Evolutionary conservation across 148 eudicot genomes (phyloP), one percentile per base, ranked within the genome.

Genomic region (Vaccinium vitisidaea): DNA sequence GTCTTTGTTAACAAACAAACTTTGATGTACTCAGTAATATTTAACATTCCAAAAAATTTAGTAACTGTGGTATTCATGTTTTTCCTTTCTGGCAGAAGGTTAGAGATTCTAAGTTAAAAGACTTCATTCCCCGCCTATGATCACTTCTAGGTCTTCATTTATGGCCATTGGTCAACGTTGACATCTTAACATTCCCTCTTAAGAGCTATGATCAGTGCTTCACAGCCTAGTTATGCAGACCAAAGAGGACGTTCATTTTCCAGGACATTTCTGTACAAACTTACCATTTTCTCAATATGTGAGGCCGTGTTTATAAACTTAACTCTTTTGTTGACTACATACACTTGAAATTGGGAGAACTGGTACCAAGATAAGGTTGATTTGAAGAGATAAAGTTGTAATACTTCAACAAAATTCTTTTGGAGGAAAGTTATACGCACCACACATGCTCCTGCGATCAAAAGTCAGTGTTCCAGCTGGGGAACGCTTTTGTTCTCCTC

Each of bases 381-480:
- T 43, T 54, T 59, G 10, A 63, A 46, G 27, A 61, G 58, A 39
- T 15, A 63, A 79, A 73, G 16, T 3, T 27, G 12, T 10, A 0
- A 27, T 11, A 53, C 14, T 15, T 32, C 13, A 53, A 75, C 56
- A 23, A 70, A 56, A 67, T 12, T 56, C 8, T 25, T 39, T 18
- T 79, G 52, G 54, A 8, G 71, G 49, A 55, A 50, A 50, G 10
- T 39, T 81, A 21, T 75, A 86, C 96, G 1, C 77, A 95, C 98
- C 98, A 84, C 98, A 95, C 98, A 95, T 89, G 94, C 91, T 92
- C 80, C 59, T 86, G 77, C 92, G 95, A 84, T 90, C 90, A 91
- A 95, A 91, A 21, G 94, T 93, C 75, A 95, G 79, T 59, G 98
- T 95, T 58, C 90, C 98, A 83, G 95, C 96, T 1, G 92, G 89